phyloP scores from a whole-genome alignment of 345 rosid genomes.

The Abelmoschus esculentus region DNA sequence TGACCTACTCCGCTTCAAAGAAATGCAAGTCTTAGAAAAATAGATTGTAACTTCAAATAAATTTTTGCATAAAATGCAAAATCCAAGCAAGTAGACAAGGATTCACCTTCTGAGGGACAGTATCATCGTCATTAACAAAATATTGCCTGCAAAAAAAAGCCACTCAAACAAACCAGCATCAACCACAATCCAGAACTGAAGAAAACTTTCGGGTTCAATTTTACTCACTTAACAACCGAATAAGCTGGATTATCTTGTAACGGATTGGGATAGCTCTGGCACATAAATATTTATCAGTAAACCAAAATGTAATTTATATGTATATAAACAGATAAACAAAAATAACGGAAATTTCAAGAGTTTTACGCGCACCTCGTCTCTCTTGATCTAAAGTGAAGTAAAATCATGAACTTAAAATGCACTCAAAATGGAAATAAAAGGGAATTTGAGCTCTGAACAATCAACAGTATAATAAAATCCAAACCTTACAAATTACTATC shows the following conservation, averaged over 20 bases:
- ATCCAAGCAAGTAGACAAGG: not conserved
- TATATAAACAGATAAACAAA: not conserved
- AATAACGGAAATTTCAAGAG: not conserved
- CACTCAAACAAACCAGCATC: not conserved
- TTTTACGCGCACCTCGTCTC: not conserved
- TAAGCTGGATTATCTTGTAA: conserved; percentile 55
- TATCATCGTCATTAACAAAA: conserved; percentile 69
- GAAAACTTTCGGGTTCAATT: not conserved
- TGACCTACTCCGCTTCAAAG: not conserved
- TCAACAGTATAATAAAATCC: not conserved
- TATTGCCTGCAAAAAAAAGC: conserved; percentile 57
- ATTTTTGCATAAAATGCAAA: not conserved
- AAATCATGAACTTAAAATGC: not conserved
- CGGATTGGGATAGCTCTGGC: conserved; percentile 61
- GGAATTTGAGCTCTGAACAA: not conserved
- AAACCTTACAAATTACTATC: not conserved
- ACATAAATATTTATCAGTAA: conserved; percentile 10
- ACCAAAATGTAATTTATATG: not conserved
- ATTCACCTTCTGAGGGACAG: conserved; percentile 66
- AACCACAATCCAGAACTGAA: not conserved
- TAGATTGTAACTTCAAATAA: not conserved
- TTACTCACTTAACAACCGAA: conserved; percentile 53
- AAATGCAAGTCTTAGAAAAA: not conserved
- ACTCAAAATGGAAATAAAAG: not conserved
- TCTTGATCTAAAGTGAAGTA: not conserved